Evolutionary conservation across 192 early-diverging fungal species (phyloP), one percentile per base, ranked within the genome.

Genomic region (Coemansia sp.): DNA sequence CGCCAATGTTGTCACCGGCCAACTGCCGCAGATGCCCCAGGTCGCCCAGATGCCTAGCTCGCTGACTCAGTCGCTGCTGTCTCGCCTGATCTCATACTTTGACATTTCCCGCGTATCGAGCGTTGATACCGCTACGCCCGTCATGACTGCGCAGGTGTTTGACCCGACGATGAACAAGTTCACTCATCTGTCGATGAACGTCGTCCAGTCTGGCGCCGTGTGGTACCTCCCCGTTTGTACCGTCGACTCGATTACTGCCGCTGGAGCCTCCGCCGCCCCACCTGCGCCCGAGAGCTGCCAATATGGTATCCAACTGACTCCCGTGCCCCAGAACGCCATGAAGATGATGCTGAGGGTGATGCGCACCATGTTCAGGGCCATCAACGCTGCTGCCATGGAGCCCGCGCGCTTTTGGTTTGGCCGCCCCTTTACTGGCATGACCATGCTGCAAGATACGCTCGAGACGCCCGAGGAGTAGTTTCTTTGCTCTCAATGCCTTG

Each of bases 171-270:
- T 40, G 5, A 28, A 44, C 40, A 74, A 68, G 62, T 58, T 74
- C 33, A 63, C 52, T n/a, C 26, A 46, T 46, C 42, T 74, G 30
- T 59, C 66, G 13, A 23, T 35, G 28, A 46, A 43, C 26, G 62
- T 68, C 1, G 33, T 68, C 42, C 66, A 68, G 66, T 64, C 59
- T 9, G 73, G 67, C 44, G 46, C 50, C 63, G 35, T 57, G 7
- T 69, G 61, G 55, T 75, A 69, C 26, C 23, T 74, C 6, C 72
- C 72, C 7, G 72, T 68, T 10, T 74, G 72, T 43, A 33, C 66
- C 0, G 21, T 59, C n/a, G 62, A 63, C 9, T 57, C 30, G 14
- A 69, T 75, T 43, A 11, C 37, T 11, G 17, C 46, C 21, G 46
- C 46, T 17, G 46, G 46, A 21, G 17, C 47, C 14, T 32, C 69